Base-by-base conservation (phyloP, 441 rosid genomes). In the Arabidopsis lyrata region DNA sequence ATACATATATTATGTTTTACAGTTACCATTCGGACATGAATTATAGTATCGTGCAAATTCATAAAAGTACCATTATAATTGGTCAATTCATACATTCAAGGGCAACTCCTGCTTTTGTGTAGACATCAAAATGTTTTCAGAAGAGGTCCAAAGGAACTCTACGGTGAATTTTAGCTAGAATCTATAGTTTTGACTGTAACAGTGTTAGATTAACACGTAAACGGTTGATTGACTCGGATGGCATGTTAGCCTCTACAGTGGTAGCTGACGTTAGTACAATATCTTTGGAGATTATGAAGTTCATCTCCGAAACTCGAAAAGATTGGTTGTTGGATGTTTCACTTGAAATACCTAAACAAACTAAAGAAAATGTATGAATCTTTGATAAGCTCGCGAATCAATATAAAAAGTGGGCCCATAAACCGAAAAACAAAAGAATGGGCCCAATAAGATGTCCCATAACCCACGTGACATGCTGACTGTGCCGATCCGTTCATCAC, bases 401-500 rank as follows among this genome's bases (percentile, higher is more conserved):
- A 45, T 34, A 67, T 27, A 31, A 60, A 41, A 66, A 32, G 53
- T 32, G 76, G 80, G 80, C 80, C 79, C 67, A 70, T 6, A 22
- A 63, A 50, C 14, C 6, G 58, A 62, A 67, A 68, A 35, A 42
- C 22, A 54, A 47, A 2, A 1, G 22, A 49, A 49, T 67, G 76
- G 81, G 70, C 77, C 81, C 82, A 69, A 42, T n/a, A 32, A 31
- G 20, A 20, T 44, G 79, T 59, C 72, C 79, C 77, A 72, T 24
- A 29, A 66, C 65, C 57, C 90, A 83, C 87, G 90, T 86, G 84
- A 77, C 47, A 78, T 80, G 73, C 77, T 87, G 84, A 88, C 87
- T 64, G 59, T 72, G 74, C 82, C 75, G 89, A 89, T 91, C 92
- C 90, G 87, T 68, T 85, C 78, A 81, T 45, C 76, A 65, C 88